Base-by-base conservation (phyloP, 1,284 basidiomycete genomes). In the Microbotryomycetes sp. region DNA sequence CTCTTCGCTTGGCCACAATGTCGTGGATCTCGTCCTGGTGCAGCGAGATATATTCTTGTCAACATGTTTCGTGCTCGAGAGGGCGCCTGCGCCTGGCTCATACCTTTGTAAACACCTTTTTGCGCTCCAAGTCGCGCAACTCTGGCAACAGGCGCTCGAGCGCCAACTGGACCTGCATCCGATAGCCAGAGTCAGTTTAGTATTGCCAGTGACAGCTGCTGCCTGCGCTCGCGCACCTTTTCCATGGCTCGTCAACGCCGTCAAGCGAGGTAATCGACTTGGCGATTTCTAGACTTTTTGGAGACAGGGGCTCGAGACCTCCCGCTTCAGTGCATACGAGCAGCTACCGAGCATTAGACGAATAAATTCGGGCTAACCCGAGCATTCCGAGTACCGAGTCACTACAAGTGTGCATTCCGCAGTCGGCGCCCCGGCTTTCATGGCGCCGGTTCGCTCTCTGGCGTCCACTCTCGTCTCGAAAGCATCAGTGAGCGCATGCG, bases 81-180 rank as follows among this genome's bases (percentile, higher is more conserved):
- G 30, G 28, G 15, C 7, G 11, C 18, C 29, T 57, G 29, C 15
- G 4, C 9, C 46, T 16, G 21, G 45, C 28, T 73, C 82, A 72
- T 68, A 90, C 90, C 77, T 86, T 82, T 2, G 88, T 85, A 76
- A 98, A 97, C 60, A 97, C 78, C 64, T 83, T 83, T 77, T 88
- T 91, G 70, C 91, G 84, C 68, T 89, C 85, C 26, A 97, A 81
- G 77, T 96, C 91, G 77, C 91, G 92, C 71, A 97, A 87, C 84
- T 97, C 92, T 59, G 88, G 84, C 3, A 72, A 64, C 51, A 67
- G 57, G 13, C 70, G 68, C 63, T 71, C 70, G 49, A 71, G 62
- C 16, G 67, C 66, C 16, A 71, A 60, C 62, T 71, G 70, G 13
- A 72, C 71, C 61, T 71, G 57, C 27, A 7, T 3, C 21, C 2